phyloP scores from a whole-genome alignment of 805 yeast genomes.

The Candida coleopterorum region DNA sequence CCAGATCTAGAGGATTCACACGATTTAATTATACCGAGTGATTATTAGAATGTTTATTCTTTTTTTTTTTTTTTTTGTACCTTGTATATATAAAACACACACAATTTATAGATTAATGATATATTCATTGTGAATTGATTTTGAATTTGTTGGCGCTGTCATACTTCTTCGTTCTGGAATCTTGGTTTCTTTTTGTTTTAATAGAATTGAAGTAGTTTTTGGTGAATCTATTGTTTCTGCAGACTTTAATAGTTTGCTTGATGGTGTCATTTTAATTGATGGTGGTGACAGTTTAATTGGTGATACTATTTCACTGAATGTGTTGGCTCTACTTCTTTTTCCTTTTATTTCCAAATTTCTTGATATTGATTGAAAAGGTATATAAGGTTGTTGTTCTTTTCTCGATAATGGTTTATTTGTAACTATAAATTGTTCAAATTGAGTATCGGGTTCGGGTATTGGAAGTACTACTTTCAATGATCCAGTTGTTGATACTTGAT shows the following conservation, averaged over 20 bases:
- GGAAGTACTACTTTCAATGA: neutral
- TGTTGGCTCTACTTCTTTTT: too few species aligned
- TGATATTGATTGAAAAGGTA: slow-evolving; percentile 1
- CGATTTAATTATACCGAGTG: slow-evolving; percentile 9
- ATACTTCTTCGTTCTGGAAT: neutral
- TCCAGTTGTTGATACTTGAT: neutral
- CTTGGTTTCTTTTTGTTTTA: neutral
- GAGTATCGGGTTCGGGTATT: neutral
- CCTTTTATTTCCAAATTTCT: neutral
- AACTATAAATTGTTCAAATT: neutral
- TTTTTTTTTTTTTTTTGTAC: neutral
- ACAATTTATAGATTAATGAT: too few species aligned
- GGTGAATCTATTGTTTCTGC: neutral
- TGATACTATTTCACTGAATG: neutral
- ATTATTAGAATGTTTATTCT: neutral
- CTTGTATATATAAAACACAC: neutral
- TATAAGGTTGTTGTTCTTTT: neutral
- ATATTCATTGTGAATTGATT: neutral
- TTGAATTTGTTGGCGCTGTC: neutral
- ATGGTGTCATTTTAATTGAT: neutral
- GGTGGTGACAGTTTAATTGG: neutral
- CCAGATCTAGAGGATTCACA: slow-evolving; percentile 38
- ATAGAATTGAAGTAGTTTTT: neutral
- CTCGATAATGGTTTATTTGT: neutral
- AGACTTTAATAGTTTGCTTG: neutral